Conservation (phyloP, 2,329 filamentous ascomycete genomes). For the Claviceps paspali region DNA sequence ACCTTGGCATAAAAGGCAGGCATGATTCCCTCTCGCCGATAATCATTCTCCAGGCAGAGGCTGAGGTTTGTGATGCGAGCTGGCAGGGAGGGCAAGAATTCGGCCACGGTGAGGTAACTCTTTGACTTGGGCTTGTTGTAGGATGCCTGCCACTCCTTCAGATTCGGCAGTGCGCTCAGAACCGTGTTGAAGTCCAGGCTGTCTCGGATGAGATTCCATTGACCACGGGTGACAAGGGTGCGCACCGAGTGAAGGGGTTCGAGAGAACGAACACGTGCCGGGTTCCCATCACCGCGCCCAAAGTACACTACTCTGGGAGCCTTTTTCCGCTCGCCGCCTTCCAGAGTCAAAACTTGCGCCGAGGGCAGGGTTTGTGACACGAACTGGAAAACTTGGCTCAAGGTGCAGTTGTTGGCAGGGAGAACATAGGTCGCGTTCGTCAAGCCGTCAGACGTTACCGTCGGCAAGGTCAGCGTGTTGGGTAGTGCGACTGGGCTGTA, state of each 20-base stretch:
- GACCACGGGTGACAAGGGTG: conserved; percentile 57
- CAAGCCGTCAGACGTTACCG: conserved; percentile 38
- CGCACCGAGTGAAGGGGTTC: conserved; percentile 34
- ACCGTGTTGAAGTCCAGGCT: conserved; percentile 48
- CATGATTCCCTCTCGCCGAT: conserved; percentile 46
- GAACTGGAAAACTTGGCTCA: conserved; percentile 55
- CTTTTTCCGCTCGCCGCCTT: conserved; percentile 65
- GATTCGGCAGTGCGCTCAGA: conserved; percentile 45
- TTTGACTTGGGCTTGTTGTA: conserved; percentile 61
- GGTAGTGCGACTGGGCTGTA: conserved; percentile 27
- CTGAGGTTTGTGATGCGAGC: conserved; percentile 45
- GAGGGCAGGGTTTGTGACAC: conserved; percentile 42
- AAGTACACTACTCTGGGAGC: conserved; percentile 45
- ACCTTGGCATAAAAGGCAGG: conserved; percentile 48
- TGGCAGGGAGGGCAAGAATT: conserved; percentile 44
- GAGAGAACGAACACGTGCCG: no score
- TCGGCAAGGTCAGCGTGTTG: conserved; percentile 31
- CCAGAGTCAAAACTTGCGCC: conserved; percentile 52
- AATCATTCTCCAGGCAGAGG: conserved; percentile 57
- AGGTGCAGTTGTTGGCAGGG: conserved; percentile 49
- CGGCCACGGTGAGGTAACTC: conserved; percentile 54
- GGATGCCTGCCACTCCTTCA: conserved; percentile 47
- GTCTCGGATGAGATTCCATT: conserved; percentile 60
- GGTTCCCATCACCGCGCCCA: conserved; percentile 7
- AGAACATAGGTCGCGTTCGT: conserved; percentile 43